Base-by-base conservation (phyloP, 305 asterid genomes). In the Rubia peregrina region DNA sequence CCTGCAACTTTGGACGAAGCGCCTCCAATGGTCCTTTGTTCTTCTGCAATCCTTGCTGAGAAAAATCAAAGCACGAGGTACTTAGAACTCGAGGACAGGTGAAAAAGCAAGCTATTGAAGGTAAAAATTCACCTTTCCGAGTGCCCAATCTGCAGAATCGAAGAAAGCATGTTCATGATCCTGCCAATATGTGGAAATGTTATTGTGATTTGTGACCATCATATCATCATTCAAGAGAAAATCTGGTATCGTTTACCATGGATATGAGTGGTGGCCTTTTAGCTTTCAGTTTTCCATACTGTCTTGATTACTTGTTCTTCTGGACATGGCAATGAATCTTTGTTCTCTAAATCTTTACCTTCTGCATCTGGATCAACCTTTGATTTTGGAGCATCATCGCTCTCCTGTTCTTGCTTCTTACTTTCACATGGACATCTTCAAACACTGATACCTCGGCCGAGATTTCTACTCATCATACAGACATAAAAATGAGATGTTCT, bases 131-230 rank as follows among this genome's bases (percentile, higher is more conserved):
- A 89, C 98, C 94, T 91, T 91, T 61, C 90, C 88, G 73, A 91
- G 78, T 67, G 90, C 96, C 98, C 98, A 91, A 71, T 89, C 98
- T 5, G 98, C 98, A 55, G 97, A 91, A 82, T 91, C 96, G 30
- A 91, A 91, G 75, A 85, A 91, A 33, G 97, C 97, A 64, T 84
- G 97, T 44, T 91, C 95, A 42, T 86, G 83, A 80, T 89, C 98
- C 97, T 91, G 80, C 38, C 12, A 62, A 24, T 59, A 7, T 8
- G 10, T 8, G 10, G 1, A 61, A 4, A 33, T 33, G 36, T 33
- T 33, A 33, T 2, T 2, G 36, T 33, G 36, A 33, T 33, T 33
- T 33, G 36, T 33, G 36, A 33, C 36, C 36, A 33, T 33, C 36
- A 33, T 33, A 33, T 33, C 36, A 33, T 3, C 2, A 33, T 33